Evolutionary conservation across 352 stramenopile species (phyloP).

Genomic region (Halophytophthora polymorphica): DNA sequence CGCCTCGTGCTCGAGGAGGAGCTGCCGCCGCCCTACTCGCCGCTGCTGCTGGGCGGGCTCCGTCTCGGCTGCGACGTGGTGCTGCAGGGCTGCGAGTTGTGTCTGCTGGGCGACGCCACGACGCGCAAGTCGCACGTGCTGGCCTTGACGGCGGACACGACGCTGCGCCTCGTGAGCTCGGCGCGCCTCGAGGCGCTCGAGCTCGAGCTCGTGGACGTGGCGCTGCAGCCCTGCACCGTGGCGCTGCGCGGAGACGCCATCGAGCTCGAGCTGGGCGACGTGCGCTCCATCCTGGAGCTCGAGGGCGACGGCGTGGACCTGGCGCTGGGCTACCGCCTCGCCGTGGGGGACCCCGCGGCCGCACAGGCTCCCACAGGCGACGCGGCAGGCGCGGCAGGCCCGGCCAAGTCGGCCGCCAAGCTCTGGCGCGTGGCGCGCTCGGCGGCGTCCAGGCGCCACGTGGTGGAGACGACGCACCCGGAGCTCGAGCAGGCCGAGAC

Average conservation of each 20-base stretch:
- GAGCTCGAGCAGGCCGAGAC: slow-evolving; percentile 38
- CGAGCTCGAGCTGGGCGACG: slow-evolving; percentile 64
- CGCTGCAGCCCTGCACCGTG: slow-evolving; percentile 71
- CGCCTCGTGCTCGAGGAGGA: slow-evolving; percentile 53
- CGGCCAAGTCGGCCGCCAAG: slow-evolving; percentile 34
- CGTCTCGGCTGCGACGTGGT: slow-evolving; percentile 48
- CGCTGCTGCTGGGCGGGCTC: slow-evolving; percentile 57
- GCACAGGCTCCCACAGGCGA: slow-evolving; percentile 17
- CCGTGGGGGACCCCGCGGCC: slow-evolving; percentile 36
- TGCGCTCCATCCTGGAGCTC: slow-evolving; percentile 79
- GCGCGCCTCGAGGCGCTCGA: slow-evolving; percentile 64
- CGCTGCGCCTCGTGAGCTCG: slow-evolving; percentile 59
- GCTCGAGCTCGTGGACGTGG: slow-evolving; percentile 75
- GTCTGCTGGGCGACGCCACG: slow-evolving; percentile 70
- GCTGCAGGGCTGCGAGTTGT: slow-evolving; percentile 66
- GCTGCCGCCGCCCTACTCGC: slow-evolving; percentile 63
- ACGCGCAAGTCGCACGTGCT: slow-evolving; percentile 74
- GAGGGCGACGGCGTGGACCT: slow-evolving; percentile 86
- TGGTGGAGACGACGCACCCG: slow-evolving; percentile 57
- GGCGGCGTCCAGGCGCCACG: slow-evolving; percentile 50
- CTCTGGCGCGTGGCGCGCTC: slow-evolving; percentile 62
- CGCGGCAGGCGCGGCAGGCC: slow-evolving; percentile 1
- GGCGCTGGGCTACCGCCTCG: slow-evolving; percentile 67
- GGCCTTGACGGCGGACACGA: slow-evolving; percentile 76
- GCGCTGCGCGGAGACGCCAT: slow-evolving; percentile 63